Conservation (phyloP, 1,284 basidiomycete genomes). For the Hemileia vastatrix region DNA sequence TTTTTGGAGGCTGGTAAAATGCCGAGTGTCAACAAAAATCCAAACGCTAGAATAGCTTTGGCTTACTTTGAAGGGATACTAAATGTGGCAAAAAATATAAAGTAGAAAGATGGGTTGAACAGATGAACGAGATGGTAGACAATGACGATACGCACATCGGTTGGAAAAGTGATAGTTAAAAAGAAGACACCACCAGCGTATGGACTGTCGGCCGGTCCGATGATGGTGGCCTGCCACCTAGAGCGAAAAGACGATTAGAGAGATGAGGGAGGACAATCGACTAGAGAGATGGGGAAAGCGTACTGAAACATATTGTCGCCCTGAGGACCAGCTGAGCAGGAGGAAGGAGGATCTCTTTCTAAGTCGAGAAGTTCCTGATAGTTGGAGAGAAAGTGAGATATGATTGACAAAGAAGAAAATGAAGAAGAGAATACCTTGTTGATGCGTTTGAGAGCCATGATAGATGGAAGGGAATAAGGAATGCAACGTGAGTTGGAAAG, state of each 20-base stretch:
- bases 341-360: constrained; percentile 90
- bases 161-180: constrained; percentile 68
- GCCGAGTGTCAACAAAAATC: neutral
- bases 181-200: constrained; percentile 76
- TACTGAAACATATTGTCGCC: constrained; percentile 93
- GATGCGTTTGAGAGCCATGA: constrained; percentile 94
- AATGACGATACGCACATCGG: constrained; percentile 51
- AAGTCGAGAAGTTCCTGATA: constrained; percentile 89
- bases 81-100: neutral
- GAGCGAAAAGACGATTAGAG: neutral
- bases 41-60: constrained; percentile 34
- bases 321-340: constrained; percentile 90
- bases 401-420: neutral
- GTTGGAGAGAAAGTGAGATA: constrained; percentile 5
- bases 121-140: neutral
- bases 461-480: neutral
- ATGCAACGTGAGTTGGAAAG: neutral
- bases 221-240: constrained; percentile 81
- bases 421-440: constrained; percentile 67
- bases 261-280: neutral
- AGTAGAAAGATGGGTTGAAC: neutral
- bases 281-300: neutral
- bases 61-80: constrained; percentile 72
- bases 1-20: constrained; percentile 68
- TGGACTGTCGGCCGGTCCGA: constrained; percentile 93